Evolutionary conservation across 257 asterid species (phyloP).

Genomic region (Echites panduratus): DNA sequence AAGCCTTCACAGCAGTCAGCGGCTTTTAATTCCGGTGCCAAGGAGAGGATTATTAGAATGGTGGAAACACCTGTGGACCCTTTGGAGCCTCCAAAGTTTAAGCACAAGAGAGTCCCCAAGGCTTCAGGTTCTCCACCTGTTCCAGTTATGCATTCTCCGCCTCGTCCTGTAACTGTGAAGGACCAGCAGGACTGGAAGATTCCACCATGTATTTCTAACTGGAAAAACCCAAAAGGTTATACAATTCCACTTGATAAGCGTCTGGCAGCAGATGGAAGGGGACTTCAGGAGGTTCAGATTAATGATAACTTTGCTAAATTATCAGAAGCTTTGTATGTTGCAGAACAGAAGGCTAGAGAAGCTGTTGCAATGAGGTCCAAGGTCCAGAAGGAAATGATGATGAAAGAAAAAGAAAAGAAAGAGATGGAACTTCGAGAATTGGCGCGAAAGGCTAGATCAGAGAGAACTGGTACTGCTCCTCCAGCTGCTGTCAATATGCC

Average conservation of each 20-base stretch:
- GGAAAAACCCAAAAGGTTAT: constrained; percentile 96
- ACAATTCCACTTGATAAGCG: constrained; percentile 95
- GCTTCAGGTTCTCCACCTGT: constrained; percentile 98
- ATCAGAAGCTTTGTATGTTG: constrained; percentile 69
- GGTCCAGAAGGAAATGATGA: constrained; percentile 87
- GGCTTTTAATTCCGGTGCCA: constrained; percentile 90
- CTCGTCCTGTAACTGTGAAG: constrained; percentile 77
- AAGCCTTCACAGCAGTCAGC: constrained; percentile 95
- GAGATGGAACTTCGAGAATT: constrained; percentile 72
- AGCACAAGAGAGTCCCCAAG: constrained; percentile 85
- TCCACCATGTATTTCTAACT: constrained; percentile 92
- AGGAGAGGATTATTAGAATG: constrained; percentile 90
- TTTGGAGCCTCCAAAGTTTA: constrained; percentile 89
- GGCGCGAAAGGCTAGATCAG: constrained; percentile 87
- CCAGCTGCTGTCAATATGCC: constrained; percentile 44
- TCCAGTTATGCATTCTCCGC: constrained; percentile 95
- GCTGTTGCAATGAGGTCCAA: constrained; percentile 89
- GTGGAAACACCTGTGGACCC: constrained; percentile 94
- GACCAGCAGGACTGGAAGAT: constrained; percentile 96
- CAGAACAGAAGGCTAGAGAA: constrained; percentile 90
- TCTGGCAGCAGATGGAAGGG: constrained; percentile 92
- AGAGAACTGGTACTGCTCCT: constrained; percentile 64
- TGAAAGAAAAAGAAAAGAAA: constrained; percentile 90
- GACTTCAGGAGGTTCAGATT: constrained; percentile 92
- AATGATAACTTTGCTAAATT: constrained; percentile 84